phyloP scores from a whole-genome alignment of 1,139 yeast genomes.

The Candida sojae region DNA sequence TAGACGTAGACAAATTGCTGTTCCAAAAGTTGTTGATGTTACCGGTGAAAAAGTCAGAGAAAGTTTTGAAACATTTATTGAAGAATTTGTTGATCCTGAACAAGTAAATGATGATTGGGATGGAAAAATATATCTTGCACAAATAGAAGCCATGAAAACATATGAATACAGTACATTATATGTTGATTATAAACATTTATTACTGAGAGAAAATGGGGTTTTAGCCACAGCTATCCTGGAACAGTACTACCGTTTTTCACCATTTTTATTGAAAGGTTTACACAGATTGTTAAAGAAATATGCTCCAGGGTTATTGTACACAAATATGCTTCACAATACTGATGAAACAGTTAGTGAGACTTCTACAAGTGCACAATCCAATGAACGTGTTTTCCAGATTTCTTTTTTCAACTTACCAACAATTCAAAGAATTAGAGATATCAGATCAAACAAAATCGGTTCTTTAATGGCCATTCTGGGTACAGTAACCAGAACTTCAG shows the following conservation, averaged over 20 bases:
- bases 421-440: constrained; percentile 82
- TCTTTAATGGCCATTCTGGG: constrained; percentile 85
- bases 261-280: constrained; percentile 77
- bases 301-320: constrained; percentile 71
- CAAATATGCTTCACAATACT: constrained; percentile 37
- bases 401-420: constrained; percentile 88
- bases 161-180: constrained; percentile 79
- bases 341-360: constrained; percentile 16
- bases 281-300: constrained; percentile 69
- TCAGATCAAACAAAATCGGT: constrained; percentile 88
- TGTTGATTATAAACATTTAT: constrained; percentile 80
- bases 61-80: constrained; percentile 83
- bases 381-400: constrained; percentile 82
- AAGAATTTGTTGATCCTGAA: constrained; percentile 53
- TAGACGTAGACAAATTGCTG: constrained; percentile 58
- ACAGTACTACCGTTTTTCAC: constrained; percentile 90
- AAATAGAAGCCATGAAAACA: constrained; percentile 77
- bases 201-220: constrained; percentile 79
- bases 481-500: constrained; percentile 95
- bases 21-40: constrained; percentile 85
- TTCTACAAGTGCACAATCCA: constrained; percentile 34
- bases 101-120: constrained; percentile 40
- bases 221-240: constrained; percentile 87
- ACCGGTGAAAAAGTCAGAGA: constrained; percentile 95
- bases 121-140: constrained; percentile 72